Conservation (phyloP, 768 basidiomycete species). For the Podaxis carcinomalis region DNA sequence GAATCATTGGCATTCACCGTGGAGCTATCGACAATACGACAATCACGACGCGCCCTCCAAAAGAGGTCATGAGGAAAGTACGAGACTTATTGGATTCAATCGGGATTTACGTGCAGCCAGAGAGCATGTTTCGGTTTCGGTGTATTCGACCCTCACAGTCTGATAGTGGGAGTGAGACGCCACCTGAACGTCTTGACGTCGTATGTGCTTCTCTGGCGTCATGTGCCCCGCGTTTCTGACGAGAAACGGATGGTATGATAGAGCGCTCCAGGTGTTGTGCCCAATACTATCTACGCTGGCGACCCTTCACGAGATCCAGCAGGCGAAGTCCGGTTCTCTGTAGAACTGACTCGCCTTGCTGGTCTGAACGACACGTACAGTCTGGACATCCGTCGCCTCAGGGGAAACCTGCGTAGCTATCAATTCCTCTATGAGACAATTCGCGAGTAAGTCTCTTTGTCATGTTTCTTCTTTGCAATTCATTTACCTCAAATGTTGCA, state of each 20-base stretch:
- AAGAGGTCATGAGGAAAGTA: slow-evolving; percentile 73
- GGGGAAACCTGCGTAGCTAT: slow-evolving; percentile 83
- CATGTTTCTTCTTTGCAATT: neutral
- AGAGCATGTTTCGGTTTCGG: slow-evolving; percentile 78
- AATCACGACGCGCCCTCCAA: slow-evolving; percentile 71
- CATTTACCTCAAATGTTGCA: neutral
- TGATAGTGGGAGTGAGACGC: neutral
- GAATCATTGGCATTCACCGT: slow-evolving; percentile 47
- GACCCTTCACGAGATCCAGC: slow-evolving; percentile 59
- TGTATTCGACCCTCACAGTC: slow-evolving; percentile 63
- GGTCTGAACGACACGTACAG: slow-evolving; percentile 81
- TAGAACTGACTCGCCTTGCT: slow-evolving; percentile 85
- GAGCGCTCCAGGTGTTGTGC: neutral
- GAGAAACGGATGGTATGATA: neutral
- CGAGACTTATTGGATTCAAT: slow-evolving; percentile 65
- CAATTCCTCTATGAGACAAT: slow-evolving; percentile 74
- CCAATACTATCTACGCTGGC: neutral
- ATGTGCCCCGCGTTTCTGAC: neutral
- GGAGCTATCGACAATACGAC: slow-evolving; percentile 87
- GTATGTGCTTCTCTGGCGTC: neutral
- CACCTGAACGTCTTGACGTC: neutral
- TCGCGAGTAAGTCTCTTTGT: slow-evolving; percentile 22
- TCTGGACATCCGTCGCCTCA: slow-evolving; percentile 83
- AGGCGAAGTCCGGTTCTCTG: slow-evolving; percentile 90
- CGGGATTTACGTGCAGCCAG: slow-evolving; percentile 77